A percentile compares a stretch with the other conserved stretches of the same genome.
These are phyloP conservation scores for Huiozyma sinensis DNA, from an alignment of 805 yeast genomes.

Conservation along the genomic window DNA sequence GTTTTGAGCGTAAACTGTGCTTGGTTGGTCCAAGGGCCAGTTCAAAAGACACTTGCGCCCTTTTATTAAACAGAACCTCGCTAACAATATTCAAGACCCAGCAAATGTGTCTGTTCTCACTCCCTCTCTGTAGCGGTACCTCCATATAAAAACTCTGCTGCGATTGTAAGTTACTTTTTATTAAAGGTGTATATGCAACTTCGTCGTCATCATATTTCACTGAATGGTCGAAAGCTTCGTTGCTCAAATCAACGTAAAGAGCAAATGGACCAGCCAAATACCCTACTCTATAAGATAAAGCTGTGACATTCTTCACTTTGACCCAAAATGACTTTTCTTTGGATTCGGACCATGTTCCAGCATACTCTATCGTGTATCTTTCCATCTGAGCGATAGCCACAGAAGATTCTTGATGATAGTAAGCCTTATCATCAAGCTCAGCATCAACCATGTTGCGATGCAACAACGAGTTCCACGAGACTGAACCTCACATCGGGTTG, in stretches of 20 bases:
- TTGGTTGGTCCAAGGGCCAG: slow-evolving; percentile 28
- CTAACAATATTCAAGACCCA: slow-evolving; percentile 68
- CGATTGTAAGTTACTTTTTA: slow-evolving; percentile 58
- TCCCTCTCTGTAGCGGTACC: slow-evolving; percentile 47
- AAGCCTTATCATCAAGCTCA: background rate
- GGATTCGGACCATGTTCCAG: slow-evolving; percentile 5
- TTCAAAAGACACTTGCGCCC: slow-evolving; percentile 53
- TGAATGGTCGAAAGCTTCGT: slow-evolving; percentile 41
- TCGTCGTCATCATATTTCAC: slow-evolving; percentile 50
- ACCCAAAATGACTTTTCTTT: slow-evolving; percentile 35
- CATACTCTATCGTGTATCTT: slow-evolving; percentile 37
- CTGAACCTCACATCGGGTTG: too few relatives aligned
- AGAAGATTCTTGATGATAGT: slow-evolving; percentile 5
- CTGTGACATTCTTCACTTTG: slow-evolving; percentile 52
- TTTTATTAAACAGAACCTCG: slow-evolving; percentile 56
- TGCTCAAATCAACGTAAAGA: slow-evolving; percentile 56
- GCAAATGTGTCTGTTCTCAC: slow-evolving; percentile 20
- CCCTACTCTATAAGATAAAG: slow-evolving; percentile 43
- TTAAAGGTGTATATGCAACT: slow-evolving; percentile 50
- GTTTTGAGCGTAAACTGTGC: too few relatives aligned
- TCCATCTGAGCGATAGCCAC: slow-evolving; percentile 50
- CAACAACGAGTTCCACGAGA: too few relatives aligned
- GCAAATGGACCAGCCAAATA: slow-evolving; percentile 66
- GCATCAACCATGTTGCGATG: background rate
- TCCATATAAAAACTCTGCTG: slow-evolving; percentile 56